These are phyloP conservation scores for Heliamphora exappendiculata DNA, from an alignment of 148 eudicot species.

Conservation along the genomic window DNA sequence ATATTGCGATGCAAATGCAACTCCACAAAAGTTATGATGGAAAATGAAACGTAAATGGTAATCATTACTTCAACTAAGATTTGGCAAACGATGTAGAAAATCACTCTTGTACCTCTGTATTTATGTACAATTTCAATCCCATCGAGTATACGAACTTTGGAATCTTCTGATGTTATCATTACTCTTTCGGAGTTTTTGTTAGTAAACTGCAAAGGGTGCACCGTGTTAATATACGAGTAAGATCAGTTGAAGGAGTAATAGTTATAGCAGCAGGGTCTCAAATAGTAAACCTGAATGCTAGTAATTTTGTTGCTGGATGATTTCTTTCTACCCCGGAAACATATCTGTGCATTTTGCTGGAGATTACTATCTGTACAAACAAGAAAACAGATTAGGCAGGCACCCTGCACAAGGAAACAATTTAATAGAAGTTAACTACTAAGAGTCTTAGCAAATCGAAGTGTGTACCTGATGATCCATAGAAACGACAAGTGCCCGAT, in stretches of 20 bases:
- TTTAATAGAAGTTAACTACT: not conserved
- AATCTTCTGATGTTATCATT: constrained; percentile 63
- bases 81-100: not conserved
- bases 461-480: constrained; percentile 45
- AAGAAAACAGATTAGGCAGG: not conserved
- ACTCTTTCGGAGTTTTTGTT: constrained; percentile 37
- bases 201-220: constrained; percentile 39
- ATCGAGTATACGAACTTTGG: constrained; percentile 59
- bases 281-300: constrained; percentile 58
- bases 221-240: constrained; percentile 13
- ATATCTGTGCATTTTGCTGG: constrained; percentile 34
- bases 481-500: constrained; percentile 61
- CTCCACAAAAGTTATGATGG: not conserved
- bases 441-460: not conserved
- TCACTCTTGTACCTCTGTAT: constrained; percentile 44
- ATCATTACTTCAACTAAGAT: not conserved
- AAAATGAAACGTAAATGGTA: not conserved
- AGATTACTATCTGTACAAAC: constrained; percentile 33
- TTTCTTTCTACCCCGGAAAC: constrained; percentile 34
- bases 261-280: not conserved
- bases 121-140: constrained; percentile 48
- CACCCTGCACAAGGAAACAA: not conserved
- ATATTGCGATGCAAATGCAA: not conserved
- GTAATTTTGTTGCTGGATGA: constrained; percentile 51
- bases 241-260: not conserved